phyloP scores from a whole-genome alignment of 2,329 filamentous ascomycete species.

The Penicillium sp. region DNA sequence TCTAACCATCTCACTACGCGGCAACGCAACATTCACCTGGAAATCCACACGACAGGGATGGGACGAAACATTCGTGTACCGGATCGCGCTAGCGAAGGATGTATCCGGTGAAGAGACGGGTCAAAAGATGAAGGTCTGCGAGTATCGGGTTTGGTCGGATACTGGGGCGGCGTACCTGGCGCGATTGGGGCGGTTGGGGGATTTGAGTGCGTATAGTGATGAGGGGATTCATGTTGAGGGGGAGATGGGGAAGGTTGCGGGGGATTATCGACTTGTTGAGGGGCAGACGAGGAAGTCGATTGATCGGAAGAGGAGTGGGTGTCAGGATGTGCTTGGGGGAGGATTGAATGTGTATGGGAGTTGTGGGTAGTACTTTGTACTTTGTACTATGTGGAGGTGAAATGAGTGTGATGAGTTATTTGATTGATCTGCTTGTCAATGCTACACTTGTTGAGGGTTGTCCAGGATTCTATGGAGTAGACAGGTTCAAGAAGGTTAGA shows the following conservation, averaged over 20 bases:
- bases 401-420: not conserved
- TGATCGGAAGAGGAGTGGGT: not conserved
- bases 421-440: too few relatives aligned
- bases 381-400: too few relatives aligned
- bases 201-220: slow-evolving; percentile 6
- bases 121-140: slow-evolving; percentile 22
- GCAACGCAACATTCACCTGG: slow-evolving; percentile 32
- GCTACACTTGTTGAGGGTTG: not conserved
- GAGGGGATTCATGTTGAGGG: not conserved
- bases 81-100: slow-evolving; percentile 33
- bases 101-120: not conserved
- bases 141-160: slow-evolving; percentile 43
- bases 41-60: slow-evolving; percentile 34
- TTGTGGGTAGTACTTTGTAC: slow-evolving; percentile 9
- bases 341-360: slow-evolving; percentile 20
- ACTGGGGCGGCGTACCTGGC: slow-evolving; percentile 43
- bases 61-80: slow-evolving; percentile 41
- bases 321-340: slow-evolving; percentile 16
- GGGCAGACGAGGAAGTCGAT: not conserved
- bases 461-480: too few relatives aligned
- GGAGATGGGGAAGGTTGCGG: not conserved
- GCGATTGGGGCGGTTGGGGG: slow-evolving; percentile 20
- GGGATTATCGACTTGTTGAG: slow-evolving; percentile 1
- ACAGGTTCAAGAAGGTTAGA: too few relatives aligned
- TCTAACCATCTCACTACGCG: slow-evolving; percentile 32